Conservation (phyloP, 345 rosid genomes). For the Rhodomyrtus tomentosa region DNA sequence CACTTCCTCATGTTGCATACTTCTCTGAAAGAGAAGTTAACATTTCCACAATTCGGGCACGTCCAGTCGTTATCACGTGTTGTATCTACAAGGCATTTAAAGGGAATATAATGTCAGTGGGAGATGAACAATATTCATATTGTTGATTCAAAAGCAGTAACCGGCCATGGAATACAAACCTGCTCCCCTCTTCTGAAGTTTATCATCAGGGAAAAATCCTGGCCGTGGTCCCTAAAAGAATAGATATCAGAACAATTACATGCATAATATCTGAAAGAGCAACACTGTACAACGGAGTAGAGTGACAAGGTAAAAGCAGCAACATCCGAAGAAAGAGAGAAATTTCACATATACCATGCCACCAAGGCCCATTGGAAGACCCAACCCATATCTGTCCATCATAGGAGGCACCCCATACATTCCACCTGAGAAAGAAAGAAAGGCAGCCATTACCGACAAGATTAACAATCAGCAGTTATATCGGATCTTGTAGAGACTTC, state of each 20-base stretch:
- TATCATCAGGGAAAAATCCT: slow-evolving; percentile 72
- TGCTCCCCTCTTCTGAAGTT: slow-evolving; percentile 50
- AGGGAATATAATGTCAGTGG: neutral
- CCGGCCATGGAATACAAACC: slow-evolving; percentile 12
- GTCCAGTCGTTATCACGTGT: slow-evolving; percentile 96
- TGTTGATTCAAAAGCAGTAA: neutral
- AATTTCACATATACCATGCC: slow-evolving; percentile 49
- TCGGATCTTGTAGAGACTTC: neutral
- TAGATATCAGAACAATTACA: neutral
- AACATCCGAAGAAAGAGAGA: neutral
- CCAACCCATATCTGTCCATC: slow-evolving; percentile 86
- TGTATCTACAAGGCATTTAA: slow-evolving; percentile 42
- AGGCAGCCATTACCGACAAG: neutral
- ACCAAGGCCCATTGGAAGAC: slow-evolving; percentile 75
- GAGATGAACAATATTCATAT: neutral
- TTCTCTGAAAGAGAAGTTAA: slow-evolving; percentile 89
- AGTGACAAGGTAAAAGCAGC: neutral
- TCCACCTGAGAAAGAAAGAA: slow-evolving; percentile 7
- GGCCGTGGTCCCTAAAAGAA: slow-evolving; percentile 73
- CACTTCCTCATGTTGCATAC: slow-evolving; percentile 99
- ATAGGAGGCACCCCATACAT: slow-evolving; percentile 86
- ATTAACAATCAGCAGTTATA: neutral
- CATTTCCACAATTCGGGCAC: slow-evolving; percentile 94
- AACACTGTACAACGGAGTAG: neutral
- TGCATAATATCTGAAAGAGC: neutral